phyloP scores from a whole-genome alignment of 1,284 basidiomycete species.

The Ganoderma sp. region DNA sequence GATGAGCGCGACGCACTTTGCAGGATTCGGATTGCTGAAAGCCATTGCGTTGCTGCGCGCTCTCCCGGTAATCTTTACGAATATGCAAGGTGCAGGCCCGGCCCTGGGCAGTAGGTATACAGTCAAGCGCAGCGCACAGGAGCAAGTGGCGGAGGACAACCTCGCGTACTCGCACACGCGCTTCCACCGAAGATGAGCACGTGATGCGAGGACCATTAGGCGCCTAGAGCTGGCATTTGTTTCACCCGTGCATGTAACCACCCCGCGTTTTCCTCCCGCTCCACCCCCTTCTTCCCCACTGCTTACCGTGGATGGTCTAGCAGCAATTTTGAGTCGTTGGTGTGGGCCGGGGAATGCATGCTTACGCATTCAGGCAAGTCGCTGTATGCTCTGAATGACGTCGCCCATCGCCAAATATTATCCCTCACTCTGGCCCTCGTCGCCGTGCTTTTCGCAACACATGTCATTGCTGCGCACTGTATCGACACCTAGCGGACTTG shows the following conservation, averaged over 20 bases:
- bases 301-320: not conserved
- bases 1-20: slow-evolving; percentile 4
- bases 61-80: not conserved
- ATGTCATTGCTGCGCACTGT: not conserved
- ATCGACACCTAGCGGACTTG: not conserved
- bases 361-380: not conserved
- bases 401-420: not conserved
- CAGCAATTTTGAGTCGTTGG: not conserved
- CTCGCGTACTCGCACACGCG: not conserved
- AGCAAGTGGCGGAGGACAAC: slow-evolving; percentile 6
- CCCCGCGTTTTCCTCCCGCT: not conserved
- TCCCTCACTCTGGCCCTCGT: not conserved
- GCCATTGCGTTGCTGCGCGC: slow-evolving; percentile 4
- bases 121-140: not conserved
- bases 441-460: not conserved
- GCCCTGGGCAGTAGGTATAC: not conserved
- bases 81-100: not conserved
- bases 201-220: not conserved
- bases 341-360: not conserved
- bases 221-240: not conserved
- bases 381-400: not conserved
- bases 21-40: slow-evolving; percentile 9
- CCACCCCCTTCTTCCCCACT: not conserved
- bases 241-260: not conserved
- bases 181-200: not conserved